phyloP scores from a whole-genome alignment of 768 basidiomycete genomes.

The Boletus sensibilis region DNA sequence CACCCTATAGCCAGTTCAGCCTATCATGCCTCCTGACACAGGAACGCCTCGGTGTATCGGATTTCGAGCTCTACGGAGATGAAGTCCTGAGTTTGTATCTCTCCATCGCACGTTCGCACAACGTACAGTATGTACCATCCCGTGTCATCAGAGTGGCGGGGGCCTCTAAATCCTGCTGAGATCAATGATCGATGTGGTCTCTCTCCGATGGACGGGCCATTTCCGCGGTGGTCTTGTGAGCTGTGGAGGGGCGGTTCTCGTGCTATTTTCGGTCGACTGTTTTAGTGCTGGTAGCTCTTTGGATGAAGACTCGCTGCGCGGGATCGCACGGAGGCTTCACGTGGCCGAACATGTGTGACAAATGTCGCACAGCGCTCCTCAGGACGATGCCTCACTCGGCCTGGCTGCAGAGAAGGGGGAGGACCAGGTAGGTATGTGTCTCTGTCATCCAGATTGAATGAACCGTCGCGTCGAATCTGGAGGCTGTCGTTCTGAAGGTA shows the following conservation, averaged over 20 bases:
- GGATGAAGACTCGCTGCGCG: constrained; percentile 3
- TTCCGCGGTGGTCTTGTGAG: constrained; percentile 22
- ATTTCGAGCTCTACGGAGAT: constrained; percentile 27
- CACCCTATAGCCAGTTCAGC: constrained; percentile 27
- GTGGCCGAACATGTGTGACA: constrained; percentile 4
- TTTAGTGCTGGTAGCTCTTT: constrained; percentile 9
- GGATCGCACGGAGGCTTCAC: constrained; percentile 1
- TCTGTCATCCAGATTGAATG: constrained; percentile 8
- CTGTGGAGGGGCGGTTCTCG: constrained; percentile 2
- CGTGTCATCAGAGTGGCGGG: constrained; percentile 16
- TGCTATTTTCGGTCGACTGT: constrained; percentile 8
- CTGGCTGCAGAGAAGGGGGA: not conserved
- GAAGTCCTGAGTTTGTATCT: constrained; percentile 21
- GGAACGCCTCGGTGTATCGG: constrained; percentile 32
- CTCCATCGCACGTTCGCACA: constrained; percentile 28
- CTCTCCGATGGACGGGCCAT: constrained; percentile 13
- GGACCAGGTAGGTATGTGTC: not conserved
- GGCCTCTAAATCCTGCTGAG: constrained; percentile 4
- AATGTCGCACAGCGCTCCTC: not conserved
- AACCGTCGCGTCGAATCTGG: constrained; percentile 1
- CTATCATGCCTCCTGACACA: constrained; percentile 14
- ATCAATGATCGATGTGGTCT: constrained; percentile 22
- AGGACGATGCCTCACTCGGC: not conserved
- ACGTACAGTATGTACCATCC: constrained; percentile 11
- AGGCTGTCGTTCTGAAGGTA: not conserved